These are phyloP conservation scores for Cladosporium sp. DNA, from an alignment of 2,329 filamentous ascomycete genomes.

Conservation along the genomic window DNA sequence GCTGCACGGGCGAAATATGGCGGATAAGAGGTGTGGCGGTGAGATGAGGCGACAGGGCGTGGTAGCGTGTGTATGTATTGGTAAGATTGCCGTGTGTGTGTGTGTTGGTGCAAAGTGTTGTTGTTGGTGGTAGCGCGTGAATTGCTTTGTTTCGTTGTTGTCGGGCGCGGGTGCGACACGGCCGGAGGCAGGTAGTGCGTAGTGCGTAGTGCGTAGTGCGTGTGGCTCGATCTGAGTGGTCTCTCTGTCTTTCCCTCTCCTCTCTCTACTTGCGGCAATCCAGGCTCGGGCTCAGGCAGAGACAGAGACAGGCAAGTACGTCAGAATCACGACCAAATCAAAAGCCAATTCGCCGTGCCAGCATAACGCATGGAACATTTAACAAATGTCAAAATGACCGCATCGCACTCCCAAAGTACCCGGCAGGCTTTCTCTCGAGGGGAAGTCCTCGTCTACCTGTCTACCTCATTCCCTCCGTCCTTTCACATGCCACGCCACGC, in stretches of 20 bases:
- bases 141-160: constrained; percentile 9
- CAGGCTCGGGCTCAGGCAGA: neutral
- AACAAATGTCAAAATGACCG: no score
- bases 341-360: neutral
- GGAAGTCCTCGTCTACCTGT: no score
- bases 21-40: constrained; percentile 14
- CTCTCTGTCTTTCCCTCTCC: no score
- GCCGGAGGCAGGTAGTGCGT: neutral
- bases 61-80: neutral
- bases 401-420: neutral
- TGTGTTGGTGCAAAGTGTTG: neutral
- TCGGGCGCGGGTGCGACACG: neutral
- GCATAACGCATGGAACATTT: neutral
- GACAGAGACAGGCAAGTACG: neutral
- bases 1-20: constrained; percentile 11
- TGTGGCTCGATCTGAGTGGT: no score
- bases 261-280: no score
- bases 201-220: neutral
- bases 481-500: no score
- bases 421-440: no score
- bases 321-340: neutral
- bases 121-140: neutral
- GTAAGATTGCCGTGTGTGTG: neutral
- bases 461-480: no score
- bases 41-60: constrained; percentile 8